Conservation (phyloP, 148 eudicot species). For the Hydrangea macrophylla region DNA sequence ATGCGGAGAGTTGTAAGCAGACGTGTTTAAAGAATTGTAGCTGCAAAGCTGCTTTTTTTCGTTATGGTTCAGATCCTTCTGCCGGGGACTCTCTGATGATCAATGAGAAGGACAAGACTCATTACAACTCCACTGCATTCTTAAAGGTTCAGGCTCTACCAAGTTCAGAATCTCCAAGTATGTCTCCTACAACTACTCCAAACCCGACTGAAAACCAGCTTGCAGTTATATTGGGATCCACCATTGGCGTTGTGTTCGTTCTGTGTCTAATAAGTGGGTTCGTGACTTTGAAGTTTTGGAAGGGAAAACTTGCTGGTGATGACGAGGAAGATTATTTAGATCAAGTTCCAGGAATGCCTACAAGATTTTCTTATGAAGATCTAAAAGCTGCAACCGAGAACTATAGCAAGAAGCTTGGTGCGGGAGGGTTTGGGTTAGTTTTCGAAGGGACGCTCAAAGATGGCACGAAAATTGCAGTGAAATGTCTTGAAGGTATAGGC, state of each 20-base stretch:
- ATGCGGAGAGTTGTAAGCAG: conserved; percentile 24
- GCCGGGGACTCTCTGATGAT: conserved; percentile 24
- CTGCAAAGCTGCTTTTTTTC: conserved; percentile 33
- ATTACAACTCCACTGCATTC: conserved; percentile 16
- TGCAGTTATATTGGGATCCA: not conserved
- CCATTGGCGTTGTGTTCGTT: not conserved
- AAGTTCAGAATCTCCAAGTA: not conserved
- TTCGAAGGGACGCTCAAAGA: conserved; percentile 8
- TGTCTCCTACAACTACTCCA: no score
- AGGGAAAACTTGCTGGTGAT: not conserved
- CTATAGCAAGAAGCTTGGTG: conserved; percentile 9
- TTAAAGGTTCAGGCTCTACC: conserved; percentile 6
- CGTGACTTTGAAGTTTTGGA: not conserved
- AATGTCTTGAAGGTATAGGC: conserved; percentile 1
- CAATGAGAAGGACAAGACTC: conserved; percentile 11
- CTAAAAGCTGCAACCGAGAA: not conserved
- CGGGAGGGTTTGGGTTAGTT: conserved; percentile 22
- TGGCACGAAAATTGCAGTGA: conserved; percentile 16
- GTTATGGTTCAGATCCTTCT: conserved; percentile 11
- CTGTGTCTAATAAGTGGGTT: not conserved
- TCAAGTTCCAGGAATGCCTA: conserved; percentile 4
- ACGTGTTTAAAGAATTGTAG: conserved; percentile 33
- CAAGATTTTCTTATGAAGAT: conserved; percentile 12
- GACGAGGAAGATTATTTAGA: conserved; percentile 1
- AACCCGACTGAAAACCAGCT: not conserved